Base-by-base conservation (phyloP, 208 protist genomes). In the Trypanosoma conorhini region DNA sequence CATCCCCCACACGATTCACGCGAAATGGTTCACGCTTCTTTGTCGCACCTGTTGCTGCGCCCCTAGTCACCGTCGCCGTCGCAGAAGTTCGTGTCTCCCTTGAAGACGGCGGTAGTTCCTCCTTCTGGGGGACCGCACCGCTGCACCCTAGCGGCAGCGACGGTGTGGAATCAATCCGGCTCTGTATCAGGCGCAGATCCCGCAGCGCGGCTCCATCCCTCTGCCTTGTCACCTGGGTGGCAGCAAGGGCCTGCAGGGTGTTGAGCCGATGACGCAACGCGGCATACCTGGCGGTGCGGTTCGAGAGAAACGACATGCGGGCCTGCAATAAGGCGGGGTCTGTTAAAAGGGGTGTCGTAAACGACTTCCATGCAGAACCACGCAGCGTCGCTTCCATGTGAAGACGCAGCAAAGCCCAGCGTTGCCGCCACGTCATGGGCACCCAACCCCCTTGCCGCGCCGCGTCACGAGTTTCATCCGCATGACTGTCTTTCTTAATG, bases 251-350 rank as follows among this genome's bases (percentile, higher is more conserved):
- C 61, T 78, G 58, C 28, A 92, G 50, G 1, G 83, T 85, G 57
- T 80, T 81, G 0, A 88, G 62, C 7, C 74, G 74, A 54, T 85
- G 70, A 5, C 69, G 77, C 50, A 86, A 70, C 31, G 70, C 78
- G 4, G 84, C 80, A 75, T 87, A 93, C 5, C 78, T 77, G 28
- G 76, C 84, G 9, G 85, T 79, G 38, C 87, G 81, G 57, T 87
- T 79, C 17, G 80, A 89, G 44, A 93, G 65, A 64, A 87, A 83
- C 48, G 87, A 79, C 40, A 82, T 79, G n/a, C 84, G 68, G 58
- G 81, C 70, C 28, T 76, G 67, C 40, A 88, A 82, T n/a, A 78
- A 64, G 1, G 51, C 66, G 0, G 84, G 80, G 60, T 90, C 82
- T 2, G 79, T 85, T 46, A 93, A 61, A 33, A 85, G 75, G 15